A percentile compares a stretch with the other conserved stretches of the same genome.
These are phyloP conservation scores for Leccinum subrobustum DNA, from an alignment of 1,284 basidiomycete genomes.

Conservation along the genomic window DNA sequence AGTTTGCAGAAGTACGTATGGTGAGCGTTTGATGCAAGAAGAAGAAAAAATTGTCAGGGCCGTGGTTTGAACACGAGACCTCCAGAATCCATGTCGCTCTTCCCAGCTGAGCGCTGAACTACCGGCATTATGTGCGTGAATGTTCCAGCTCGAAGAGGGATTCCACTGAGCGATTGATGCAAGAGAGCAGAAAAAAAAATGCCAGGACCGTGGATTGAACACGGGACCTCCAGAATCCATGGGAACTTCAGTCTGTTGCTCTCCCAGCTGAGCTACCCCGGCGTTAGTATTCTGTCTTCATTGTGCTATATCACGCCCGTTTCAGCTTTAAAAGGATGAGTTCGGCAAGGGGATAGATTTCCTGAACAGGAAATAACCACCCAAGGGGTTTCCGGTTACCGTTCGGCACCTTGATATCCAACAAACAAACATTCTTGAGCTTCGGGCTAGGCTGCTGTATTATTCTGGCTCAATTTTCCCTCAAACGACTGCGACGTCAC, in stretches of 20 bases:
- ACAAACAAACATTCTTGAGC: no score
- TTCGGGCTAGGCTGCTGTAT: no score
- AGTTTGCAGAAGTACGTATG: neutral
- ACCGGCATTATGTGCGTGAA: no score
- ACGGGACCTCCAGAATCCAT: slow-evolving; percentile 50
- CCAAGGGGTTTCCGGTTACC: no score
- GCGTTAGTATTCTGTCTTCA: neutral
- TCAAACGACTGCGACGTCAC: no score
- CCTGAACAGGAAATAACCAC: no score
- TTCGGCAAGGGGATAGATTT: no score
- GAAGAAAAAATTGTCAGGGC: slow-evolving; percentile 38
- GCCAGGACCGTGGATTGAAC: slow-evolving; percentile 59
- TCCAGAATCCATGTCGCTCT: slow-evolving; percentile 36
- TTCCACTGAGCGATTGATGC: no score
- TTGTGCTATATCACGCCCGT: neutral
- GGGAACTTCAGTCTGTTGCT: slow-evolving; percentile 64
- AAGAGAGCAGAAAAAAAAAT: slow-evolving; percentile 15
- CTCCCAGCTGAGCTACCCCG: slow-evolving; percentile 39
- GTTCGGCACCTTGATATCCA: no score
- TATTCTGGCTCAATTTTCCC: no score
- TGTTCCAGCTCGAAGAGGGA: neutral
- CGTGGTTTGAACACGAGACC: slow-evolving; percentile 61
- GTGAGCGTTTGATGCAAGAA: neutral
- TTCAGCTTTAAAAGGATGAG: neutral
- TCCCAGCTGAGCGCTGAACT: no score